Evolutionary conservation across 345 rosid genomes (phyloP).

Genomic region (Camelina sativa): DNA sequence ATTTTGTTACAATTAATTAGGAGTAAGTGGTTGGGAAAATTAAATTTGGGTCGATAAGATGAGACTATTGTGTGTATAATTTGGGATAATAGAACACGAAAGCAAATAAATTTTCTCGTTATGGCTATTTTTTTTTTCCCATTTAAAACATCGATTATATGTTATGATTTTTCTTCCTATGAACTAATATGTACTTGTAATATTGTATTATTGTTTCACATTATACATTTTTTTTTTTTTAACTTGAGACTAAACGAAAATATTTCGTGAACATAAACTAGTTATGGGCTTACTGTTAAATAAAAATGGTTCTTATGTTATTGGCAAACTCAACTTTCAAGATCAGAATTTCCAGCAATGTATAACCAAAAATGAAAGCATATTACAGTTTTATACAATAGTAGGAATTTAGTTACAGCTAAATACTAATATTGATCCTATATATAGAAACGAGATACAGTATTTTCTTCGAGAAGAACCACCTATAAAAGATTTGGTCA

Average conservation of each 20-base stretch:
- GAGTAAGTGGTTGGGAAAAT: constrained; percentile 71
- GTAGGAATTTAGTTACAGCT: neutral
- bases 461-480: constrained; percentile 21
- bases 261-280: constrained; percentile 20
- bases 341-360: neutral
- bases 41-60: constrained; percentile 57
- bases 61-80: constrained; percentile 37
- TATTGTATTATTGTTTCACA: neutral
- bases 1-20: constrained; percentile 49
- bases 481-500: constrained; percentile 31
- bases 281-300: neutral
- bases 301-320: neutral
- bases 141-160: neutral
- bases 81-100: constrained; percentile 38
- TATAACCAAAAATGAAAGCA: constrained; percentile 12
- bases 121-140: neutral
- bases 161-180: neutral
- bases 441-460: constrained; percentile 3
- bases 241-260: neutral
- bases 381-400: neutral
- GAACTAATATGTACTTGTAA: neutral
- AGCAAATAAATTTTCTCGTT: constrained; percentile 22
- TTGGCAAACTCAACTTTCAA: neutral
- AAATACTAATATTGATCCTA: neutral
- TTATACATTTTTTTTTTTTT: too few relatives aligned